Percentiles rank a stretch among this genome's conserved stretches.
These are phyloP conservation scores for Rhododendron williamsianum DNA, from an alignment of 148 eudicot species.

Conservation along the genomic window DNA sequence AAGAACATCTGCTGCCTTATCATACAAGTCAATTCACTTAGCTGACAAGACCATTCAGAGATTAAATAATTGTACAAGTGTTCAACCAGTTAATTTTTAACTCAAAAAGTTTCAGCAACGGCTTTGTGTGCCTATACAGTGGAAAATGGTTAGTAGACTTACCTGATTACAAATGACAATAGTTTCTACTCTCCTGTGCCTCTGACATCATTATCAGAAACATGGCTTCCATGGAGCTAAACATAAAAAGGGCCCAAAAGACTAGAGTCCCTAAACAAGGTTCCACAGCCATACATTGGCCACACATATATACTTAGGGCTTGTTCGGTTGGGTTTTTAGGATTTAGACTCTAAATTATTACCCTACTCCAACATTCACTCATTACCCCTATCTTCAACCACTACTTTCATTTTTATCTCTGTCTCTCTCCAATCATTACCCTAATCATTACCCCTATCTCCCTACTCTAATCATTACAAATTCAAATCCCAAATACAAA, in stretches of 20 bases:
- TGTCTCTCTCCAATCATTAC: no score
- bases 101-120: not conserved
- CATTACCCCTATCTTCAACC: no score
- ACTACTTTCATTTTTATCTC: no score
- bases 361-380: no score
- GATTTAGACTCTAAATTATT: no score
- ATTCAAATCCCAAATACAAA: no score
- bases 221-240: not conserved
- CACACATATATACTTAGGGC: not conserved
- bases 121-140: not conserved
- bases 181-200: not conserved
- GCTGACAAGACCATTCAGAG: not conserved
- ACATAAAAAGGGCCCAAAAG: not conserved
- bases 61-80: not conserved
- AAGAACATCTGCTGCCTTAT: not conserved
- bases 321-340: no score
- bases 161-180: not conserved
- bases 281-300: not conserved
- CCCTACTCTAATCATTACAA: no score
- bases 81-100: not conserved
- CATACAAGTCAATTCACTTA: not conserved
- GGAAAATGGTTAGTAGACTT: not conserved
- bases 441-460: no score
- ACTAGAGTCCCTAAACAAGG: not conserved
- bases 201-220: not conserved